These are phyloP conservation scores for Suillus subluteus DNA, from an alignment of 768 basidiomycete species.

Conservation along the genomic window DNA sequence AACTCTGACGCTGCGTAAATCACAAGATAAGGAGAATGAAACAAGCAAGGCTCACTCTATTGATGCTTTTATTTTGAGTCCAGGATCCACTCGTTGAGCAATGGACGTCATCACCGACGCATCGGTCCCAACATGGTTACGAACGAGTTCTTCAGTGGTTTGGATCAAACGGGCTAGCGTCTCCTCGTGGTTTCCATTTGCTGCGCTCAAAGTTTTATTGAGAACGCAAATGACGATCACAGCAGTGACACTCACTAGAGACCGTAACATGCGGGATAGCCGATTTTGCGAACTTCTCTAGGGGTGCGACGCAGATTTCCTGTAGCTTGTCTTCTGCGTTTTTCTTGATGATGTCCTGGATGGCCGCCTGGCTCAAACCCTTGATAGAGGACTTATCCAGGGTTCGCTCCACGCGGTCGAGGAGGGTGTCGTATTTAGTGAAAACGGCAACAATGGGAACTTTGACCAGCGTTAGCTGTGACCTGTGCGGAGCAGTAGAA, in stretches of 20 bases:
- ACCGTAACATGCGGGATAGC: not conserved
- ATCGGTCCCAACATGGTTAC: not conserved
- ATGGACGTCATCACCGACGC: not conserved
- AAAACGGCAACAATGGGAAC: not conserved
- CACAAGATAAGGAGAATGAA: not conserved
- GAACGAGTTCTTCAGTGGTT: not conserved
- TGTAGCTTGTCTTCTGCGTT: not conserved
- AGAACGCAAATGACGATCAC: not conserved
- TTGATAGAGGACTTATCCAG: not conserved
- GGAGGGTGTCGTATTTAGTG: not conserved
- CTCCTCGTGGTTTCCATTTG: not conserved
- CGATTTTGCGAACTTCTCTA: not conserved
- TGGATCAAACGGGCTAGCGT: not conserved
- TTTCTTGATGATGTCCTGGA: not conserved
- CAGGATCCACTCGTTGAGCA: not conserved
- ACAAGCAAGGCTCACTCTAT: not conserved
- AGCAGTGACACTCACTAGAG: not conserved
- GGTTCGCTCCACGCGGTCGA: not conserved
- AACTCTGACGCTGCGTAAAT: constrained; percentile 3
- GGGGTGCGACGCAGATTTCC: not conserved
- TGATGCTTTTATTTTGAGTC: not conserved
- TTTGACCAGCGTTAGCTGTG: not conserved
- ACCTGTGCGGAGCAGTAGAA: not conserved
- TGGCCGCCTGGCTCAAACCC: not conserved
- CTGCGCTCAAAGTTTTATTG: not conserved